Conservation (phyloP, 202 grass and related monocot species). For the Zoysia matrella region DNA sequence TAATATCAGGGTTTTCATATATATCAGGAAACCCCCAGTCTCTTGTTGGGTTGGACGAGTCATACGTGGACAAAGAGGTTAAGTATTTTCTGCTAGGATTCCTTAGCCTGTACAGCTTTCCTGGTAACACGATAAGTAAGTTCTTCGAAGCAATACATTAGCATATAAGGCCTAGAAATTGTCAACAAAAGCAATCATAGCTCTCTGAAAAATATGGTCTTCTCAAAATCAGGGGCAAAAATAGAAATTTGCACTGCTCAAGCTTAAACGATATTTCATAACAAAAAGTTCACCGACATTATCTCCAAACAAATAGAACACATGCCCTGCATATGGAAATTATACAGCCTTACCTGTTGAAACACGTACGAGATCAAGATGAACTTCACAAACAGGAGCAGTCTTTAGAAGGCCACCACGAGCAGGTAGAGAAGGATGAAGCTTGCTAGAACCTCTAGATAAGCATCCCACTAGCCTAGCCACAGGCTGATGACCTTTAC, state of each 20-base stretch:
- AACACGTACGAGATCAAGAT: slow-evolving; percentile 86
- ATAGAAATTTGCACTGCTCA: not conserved
- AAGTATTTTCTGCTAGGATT: slow-evolving; percentile 76
- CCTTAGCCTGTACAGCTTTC: slow-evolving; percentile 86
- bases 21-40: slow-evolving; percentile 82
- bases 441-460: slow-evolving; percentile 61
- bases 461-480: slow-evolving; percentile 73
- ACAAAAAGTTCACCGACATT: not conserved
- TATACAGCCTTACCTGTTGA: slow-evolving; percentile 63
- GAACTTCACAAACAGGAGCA: slow-evolving; percentile 62
- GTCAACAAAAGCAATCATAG: not conserved
- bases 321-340: slow-evolving; percentile 23
- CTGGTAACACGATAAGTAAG: slow-evolving; percentile 43
- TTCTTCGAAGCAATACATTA: slow-evolving; percentile 28
- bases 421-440: slow-evolving; percentile 88
- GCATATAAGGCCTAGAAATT: slow-evolving; percentile 10
- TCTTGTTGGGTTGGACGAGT: slow-evolving; percentile 88
- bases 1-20: slow-evolving; percentile 46
- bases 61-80: slow-evolving; percentile 69
- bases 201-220: slow-evolving; percentile 1
- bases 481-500: slow-evolving; percentile 45
- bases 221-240: not conserved
- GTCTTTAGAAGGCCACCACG: slow-evolving; percentile 70
- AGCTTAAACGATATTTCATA: slow-evolving; percentile 11
- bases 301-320: not conserved